phyloP scores from a whole-genome alignment of 2,329 filamentous ascomycete species.

The Lecanosticta acicola region DNA sequence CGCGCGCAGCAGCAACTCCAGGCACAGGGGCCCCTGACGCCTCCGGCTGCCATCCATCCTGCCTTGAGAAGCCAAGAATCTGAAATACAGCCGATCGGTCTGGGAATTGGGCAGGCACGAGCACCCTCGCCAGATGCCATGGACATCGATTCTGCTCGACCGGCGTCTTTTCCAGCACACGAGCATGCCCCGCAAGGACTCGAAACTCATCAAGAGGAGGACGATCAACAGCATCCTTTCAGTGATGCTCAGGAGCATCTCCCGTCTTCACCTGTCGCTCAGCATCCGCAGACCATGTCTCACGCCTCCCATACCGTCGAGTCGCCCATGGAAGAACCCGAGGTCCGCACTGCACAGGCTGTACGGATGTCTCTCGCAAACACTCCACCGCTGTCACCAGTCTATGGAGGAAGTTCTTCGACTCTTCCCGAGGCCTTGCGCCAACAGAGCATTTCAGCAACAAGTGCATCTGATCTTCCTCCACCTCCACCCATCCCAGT shows the following conservation, averaged over 20 bases:
- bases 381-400: constrained; percentile 36
- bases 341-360: constrained; percentile 46
- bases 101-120: constrained; percentile 26
- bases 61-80: constrained; percentile 25
- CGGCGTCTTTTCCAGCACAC: not conserved
- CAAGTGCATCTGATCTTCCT: constrained; percentile 18
- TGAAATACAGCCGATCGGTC: constrained; percentile 21
- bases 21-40: constrained; percentile 19
- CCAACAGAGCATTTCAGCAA: constrained; percentile 12
- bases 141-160: constrained; percentile 3
- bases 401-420: constrained; percentile 16
- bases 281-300: constrained; percentile 6
- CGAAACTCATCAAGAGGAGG: constrained; percentile 1
- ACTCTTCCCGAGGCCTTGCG: constrained; percentile 16
- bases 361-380: constrained; percentile 45
- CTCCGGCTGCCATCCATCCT: constrained; percentile 32
- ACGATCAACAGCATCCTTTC: constrained; percentile 20
- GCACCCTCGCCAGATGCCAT: constrained; percentile 2
- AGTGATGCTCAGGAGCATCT: constrained; percentile 23
- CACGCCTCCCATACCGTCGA: constrained; percentile 8
- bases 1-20: constrained; percentile 25
- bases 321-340: constrained; percentile 42
- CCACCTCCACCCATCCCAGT: constrained; percentile 25
- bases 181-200: not conserved
- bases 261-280: constrained; percentile 11